phyloP scores from a whole-genome alignment of 2,329 filamentous ascomycete genomes.

The Fusarium verticillioides region DNA sequence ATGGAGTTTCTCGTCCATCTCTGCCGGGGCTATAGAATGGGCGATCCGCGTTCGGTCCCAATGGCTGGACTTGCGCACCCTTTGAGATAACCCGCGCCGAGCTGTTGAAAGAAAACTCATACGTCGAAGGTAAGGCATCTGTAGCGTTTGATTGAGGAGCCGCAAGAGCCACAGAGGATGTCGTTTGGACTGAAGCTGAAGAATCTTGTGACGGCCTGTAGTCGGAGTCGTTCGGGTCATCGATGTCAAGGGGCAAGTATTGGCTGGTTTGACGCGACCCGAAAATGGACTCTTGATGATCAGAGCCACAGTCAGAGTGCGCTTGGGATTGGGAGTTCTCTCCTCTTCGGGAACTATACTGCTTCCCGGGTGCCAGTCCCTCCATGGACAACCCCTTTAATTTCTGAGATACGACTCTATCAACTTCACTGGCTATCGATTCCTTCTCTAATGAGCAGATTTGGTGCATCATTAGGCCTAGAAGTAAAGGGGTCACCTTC shows the following conservation, averaged over 20 bases:
- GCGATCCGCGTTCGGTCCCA: not conserved
- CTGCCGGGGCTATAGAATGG: not conserved
- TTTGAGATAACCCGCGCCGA: not conserved
- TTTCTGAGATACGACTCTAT: not conserved
- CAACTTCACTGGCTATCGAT: not conserved
- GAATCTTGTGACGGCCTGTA: not conserved
- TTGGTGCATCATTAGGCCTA: conserved; percentile 21
- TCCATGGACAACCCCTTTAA: not conserved
- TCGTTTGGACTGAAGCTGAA: not conserved
- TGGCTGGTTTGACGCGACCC: not conserved
- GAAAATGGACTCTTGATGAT: not conserved
- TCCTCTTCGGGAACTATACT: not conserved
- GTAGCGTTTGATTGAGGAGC: not conserved
- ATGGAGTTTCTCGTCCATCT: not conserved
- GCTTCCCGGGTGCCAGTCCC: not conserved
- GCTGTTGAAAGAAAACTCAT: not conserved
- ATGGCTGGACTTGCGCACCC: not conserved
- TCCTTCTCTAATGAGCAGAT: conserved; percentile 6
- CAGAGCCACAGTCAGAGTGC: not conserved
- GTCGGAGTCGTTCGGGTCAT: not conserved
- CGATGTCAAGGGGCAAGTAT: not conserved
- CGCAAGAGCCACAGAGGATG: not conserved
- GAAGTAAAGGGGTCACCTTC: conserved; percentile 16
- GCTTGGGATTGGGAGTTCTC: not conserved
- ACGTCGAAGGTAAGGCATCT: not conserved